Base-by-base conservation (phyloP, 2,329 filamentous ascomycete species). In the Lasiodiplodia gonubiensis region DNA sequence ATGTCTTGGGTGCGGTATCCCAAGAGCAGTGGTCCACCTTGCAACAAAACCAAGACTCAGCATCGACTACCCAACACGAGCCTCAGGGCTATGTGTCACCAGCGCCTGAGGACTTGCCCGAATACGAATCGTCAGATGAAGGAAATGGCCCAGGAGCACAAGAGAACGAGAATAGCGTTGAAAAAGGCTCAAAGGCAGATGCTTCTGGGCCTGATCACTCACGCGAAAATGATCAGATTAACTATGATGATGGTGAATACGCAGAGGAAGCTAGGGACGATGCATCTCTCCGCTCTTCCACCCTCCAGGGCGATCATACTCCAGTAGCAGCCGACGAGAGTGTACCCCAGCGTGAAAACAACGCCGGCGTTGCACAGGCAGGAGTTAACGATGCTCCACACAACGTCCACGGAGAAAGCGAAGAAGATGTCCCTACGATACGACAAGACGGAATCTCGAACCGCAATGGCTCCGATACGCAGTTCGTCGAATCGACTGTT, bases 171-270 rank as follows among this genome's bases (percentile, higher is more conserved):
- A 33, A 21, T 30, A 14, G 23, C 12, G 27, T 37, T 16, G 35
- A 61, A 18, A 25, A 10, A 18, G 23, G 8, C n/a, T 16, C 57
- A 14, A 30, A 23, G 27, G 46, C 23, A 18, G 39, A 61, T 48
- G 39, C 7, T 11, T 25, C 35, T 53, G 35, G 14, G 12, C 27
- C 42, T 12, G 59, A 64, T 12, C 7, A 64, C 14, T 52, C n/a
- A 25, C 60, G 21, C 35, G 75, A 79, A n/a, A 79, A 78, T 14
- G 81, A 84, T 70, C 68, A 81, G n/a, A 79, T 83, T 71, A 83
- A 84, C 68, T 86, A 85, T 71, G 83, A 83, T 27, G 84, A 86
- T 67, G 81, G 78, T n/a, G 80, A 83, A 48, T 73, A 74, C n/a
- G 66, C 71, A 23, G 69, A 71, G 7, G 67, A 67, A 21, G 53